phyloP scores from a whole-genome alignment of 352 stramenopile species.

The Phytophthora foliorum region DNA sequence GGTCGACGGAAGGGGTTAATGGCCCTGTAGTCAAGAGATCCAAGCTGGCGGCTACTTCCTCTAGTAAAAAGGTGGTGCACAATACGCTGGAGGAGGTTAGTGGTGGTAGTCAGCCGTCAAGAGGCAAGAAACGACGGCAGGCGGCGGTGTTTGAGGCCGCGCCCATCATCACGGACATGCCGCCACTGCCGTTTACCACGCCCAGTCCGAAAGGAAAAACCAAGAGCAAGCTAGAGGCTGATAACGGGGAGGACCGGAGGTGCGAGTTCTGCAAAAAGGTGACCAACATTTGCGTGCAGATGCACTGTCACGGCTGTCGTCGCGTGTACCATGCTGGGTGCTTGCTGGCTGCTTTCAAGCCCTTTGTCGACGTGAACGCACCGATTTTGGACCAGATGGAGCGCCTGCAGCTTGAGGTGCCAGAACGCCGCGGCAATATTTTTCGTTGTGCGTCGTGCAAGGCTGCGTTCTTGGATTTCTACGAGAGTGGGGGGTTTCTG shows the following conservation, averaged over 20 bases:
- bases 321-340: conserved; percentile 61
- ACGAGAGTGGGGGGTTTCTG: conserved; percentile 40
- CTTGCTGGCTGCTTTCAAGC: conserved; percentile 46
- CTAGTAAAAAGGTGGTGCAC: conserved; percentile 5
- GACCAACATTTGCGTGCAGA: conserved; percentile 44
- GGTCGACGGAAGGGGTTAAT: conserved; percentile 2
- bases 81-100: conserved; percentile 15
- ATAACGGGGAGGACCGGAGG: conserved; percentile 9
- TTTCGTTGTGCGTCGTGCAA: conserved; percentile 60
- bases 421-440: conserved; percentile 42
- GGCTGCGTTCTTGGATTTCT: conserved; percentile 55
- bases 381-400: conserved; percentile 52
- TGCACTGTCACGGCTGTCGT: conserved; percentile 50
- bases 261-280: conserved; percentile 59
- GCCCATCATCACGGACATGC: conserved; percentile 43
- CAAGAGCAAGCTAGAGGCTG: conserved; percentile 18
- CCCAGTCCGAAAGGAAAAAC: conserved; percentile 3
- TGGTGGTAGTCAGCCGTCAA: neutral
- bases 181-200: conserved; percentile 45
- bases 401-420: conserved; percentile 33
- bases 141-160: conserved; percentile 14
- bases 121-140: conserved; percentile 43
- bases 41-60: neutral
- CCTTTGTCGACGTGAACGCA: conserved; percentile 27
- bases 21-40: conserved; percentile 15